phyloP scores from a whole-genome alignment of 2,329 filamentous ascomycete species.

The Fusarium sp. region DNA sequence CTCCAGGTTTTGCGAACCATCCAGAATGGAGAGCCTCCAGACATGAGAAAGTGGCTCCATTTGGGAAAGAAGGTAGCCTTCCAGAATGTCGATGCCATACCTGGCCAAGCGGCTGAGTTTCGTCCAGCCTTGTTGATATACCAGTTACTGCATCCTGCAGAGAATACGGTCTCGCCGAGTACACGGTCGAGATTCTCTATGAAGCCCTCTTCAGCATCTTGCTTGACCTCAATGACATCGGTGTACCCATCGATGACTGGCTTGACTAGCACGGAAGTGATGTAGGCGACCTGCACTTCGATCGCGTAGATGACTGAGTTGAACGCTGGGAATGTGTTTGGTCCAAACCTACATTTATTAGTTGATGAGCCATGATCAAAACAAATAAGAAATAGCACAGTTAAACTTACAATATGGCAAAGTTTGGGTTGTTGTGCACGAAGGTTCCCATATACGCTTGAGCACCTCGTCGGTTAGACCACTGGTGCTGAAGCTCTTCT shows the following conservation, averaged over 20 bases:
- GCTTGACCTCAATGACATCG: not conserved
- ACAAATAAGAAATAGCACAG: too few species aligned
- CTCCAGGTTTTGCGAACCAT: too few species aligned
- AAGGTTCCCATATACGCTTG: conserved; percentile 49
- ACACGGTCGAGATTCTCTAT: too few species aligned
- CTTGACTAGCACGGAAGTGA: conserved; percentile 34
- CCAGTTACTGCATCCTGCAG: conserved; percentile 55
- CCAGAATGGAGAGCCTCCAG: not conserved
- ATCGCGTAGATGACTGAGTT: conserved; percentile 49
- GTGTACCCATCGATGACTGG: conserved; percentile 13
- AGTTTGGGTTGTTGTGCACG: conserved; percentile 49
- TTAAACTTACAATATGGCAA: conserved; percentile 42
- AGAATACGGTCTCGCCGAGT: conserved; percentile 51
- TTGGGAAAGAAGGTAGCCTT: not conserved
- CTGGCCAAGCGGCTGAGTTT: conserved; percentile 42
- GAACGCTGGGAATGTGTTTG: conserved; percentile 36
- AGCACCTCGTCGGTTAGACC: conserved; percentile 26
- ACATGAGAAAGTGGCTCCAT: not conserved
- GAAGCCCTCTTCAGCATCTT: not conserved
- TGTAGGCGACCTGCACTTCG: conserved; percentile 17
- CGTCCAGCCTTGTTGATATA: conserved; percentile 54
- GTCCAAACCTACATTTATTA: conserved; percentile 5
- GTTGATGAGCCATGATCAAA: too few species aligned
- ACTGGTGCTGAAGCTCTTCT: not conserved
- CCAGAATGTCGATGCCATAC: not conserved